Evolutionary conservation across 2,329 filamentous ascomycete species (phyloP), one percentile per base, ranked within the genome.

Genomic region (Pseudogymnoascus sp.): DNA sequence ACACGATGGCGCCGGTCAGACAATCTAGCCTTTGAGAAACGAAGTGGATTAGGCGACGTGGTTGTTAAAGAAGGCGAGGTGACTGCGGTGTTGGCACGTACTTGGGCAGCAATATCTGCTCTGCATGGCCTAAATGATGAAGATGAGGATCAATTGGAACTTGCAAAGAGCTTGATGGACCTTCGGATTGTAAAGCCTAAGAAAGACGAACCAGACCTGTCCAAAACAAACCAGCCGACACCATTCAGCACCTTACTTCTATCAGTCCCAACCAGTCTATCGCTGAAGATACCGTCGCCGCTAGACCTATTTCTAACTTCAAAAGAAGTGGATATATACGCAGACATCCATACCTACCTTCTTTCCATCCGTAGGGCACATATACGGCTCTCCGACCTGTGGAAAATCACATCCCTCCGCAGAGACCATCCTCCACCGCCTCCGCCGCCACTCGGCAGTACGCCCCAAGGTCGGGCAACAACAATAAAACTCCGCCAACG

Each of bases 21-120:
- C 39, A 85, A 84, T 60, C 71, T 86, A 5, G 80, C 78, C 1
- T 80, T 79, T 71, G 80, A 84, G 70, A 82, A 81, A 69, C 73
- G 80, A 70, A 83, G 85, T 63, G 78, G 80, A 4, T 69, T 91
- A 2, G 81, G 82, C 45, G 83, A 83, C 1, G 76, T 92, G 27
- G 74, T 87, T 4, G 82, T 97, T 63, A 97, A 95, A 72, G 92
- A 97, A 67, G 89, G 89, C 1, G 93, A 97, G 73, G 86, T 96
- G 1, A 84, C 86, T 9, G 85, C 90, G 8, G 86, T 92, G 8
- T 77, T 99, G 9, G 80, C 84, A 6, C 84, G 89, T 65, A 87
- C 91, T 0, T 96, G 91, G 89, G 85, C 88, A 3, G 83, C 87
- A 15, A 79, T 99, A 60, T 87, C 87, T n/a, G 85, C 87, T 1